Percentiles rank a stretch among this genome's conserved stretches.
Evolutionary conservation across 768 basidiomycete species (phyloP).

Genomic region (Russula sp.): DNA sequence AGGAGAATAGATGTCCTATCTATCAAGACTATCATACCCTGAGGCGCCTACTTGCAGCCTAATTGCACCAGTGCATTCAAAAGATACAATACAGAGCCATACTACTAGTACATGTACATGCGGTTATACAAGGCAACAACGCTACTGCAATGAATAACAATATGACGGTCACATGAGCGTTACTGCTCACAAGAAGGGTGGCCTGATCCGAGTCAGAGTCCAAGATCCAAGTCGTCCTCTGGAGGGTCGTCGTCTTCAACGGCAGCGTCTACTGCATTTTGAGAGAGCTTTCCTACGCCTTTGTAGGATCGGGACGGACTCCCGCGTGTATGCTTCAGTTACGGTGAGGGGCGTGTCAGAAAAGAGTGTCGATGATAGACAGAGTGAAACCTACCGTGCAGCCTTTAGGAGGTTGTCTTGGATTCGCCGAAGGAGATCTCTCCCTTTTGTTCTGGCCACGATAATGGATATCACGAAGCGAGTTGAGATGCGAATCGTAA

Average conservation of each 20-base stretch:
- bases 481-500: slow-evolving; percentile 6
- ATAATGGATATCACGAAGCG: neutral
- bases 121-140: neutral
- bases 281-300: neutral
- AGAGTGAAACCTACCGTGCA: slow-evolving; percentile 13
- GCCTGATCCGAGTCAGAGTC: no score
- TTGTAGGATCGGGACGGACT: neutral
- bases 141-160: neutral
- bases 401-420: neutral
- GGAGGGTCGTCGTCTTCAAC: neutral
- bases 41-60: no score
- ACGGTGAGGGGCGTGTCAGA: neutral
- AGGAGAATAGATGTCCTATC: no score
- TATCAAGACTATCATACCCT: no score
- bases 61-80: neutral
- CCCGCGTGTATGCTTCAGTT: slow-evolving; percentile 10
- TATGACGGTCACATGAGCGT: neutral
- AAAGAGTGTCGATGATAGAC: neutral
- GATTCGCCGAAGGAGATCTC: neutral
- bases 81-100: neutral
- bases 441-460: neutral
- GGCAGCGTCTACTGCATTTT: neutral
- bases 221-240: neutral
- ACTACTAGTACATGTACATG: neutral
- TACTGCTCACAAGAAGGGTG: neutral